Percentiles rank a stretch among this genome's conserved stretches.
Conservation (phyloP, 441 rosid species). For the Euphorbia schlechtendalii region DNA sequence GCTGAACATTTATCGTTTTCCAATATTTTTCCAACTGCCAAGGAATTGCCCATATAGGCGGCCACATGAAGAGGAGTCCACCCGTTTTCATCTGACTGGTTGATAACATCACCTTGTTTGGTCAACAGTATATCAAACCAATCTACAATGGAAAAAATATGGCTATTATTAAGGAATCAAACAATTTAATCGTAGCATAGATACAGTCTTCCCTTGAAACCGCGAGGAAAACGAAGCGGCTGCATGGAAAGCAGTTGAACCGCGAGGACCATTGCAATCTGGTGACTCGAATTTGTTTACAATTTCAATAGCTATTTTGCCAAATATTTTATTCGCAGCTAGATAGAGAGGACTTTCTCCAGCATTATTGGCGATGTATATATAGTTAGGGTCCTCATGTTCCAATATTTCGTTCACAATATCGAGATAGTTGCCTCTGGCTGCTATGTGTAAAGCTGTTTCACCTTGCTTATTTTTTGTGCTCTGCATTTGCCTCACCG, state of each 20-base stretch:
- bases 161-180: no score
- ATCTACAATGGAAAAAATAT: not conserved
- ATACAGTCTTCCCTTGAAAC: no score
- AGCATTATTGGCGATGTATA: not conserved
- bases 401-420: conserved; percentile 6
- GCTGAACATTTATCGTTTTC: not conserved
- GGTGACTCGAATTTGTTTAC: not conserved
- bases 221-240: no score
- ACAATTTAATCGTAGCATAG: no score
- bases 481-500: conserved; percentile 1
- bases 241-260: conserved; percentile 25
- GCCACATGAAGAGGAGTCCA: conserved; percentile 24
- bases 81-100: conserved; percentile 9
- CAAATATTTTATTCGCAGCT: not conserved
- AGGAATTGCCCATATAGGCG: not conserved
- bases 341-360: conserved; percentile 24
- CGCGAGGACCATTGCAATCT: conserved; percentile 16
- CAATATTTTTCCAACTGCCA: not conserved
- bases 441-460: conserved; percentile 21
- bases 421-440: not conserved
- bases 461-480: not conserved
- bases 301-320: not conserved
- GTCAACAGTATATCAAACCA: not conserved
- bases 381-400: conserved; percentile 1
- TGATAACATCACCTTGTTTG: not conserved